These are phyloP conservation scores for Zangia roseola DNA, from an alignment of 768 basidiomycete species.

Conservation along the genomic window DNA sequence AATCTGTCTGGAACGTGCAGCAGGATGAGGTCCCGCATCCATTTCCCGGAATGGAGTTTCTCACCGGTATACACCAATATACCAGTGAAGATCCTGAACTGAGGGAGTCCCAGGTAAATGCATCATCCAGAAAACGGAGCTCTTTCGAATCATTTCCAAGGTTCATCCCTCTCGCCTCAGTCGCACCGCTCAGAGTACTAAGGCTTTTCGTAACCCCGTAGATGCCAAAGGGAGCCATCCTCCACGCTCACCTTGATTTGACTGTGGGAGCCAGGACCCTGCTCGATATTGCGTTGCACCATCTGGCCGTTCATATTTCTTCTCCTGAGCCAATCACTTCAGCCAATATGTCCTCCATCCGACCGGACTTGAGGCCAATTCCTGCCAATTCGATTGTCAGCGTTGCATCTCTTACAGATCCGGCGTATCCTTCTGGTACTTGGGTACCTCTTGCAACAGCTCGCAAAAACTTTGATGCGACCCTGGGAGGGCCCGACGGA, in stretches of 20 bases:
- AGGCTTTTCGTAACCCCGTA: conserved; percentile 20
- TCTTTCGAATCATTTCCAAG: conserved; percentile 64
- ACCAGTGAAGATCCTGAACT: neutral
- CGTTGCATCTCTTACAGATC: conserved; percentile 33
- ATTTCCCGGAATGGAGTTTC: conserved; percentile 78
- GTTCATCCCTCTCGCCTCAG: conserved; percentile 26
- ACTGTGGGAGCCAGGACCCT: conserved; percentile 57
- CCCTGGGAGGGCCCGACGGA: conserved; percentile 58
- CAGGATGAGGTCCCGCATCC: conserved; percentile 54
- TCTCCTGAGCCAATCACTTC: conserved; percentile 39
- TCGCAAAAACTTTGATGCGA: conserved; percentile 47
- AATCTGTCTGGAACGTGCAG: conserved; percentile 57
- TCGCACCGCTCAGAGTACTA: neutral
- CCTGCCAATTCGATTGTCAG: conserved; percentile 25
- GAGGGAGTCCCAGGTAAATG: conserved; percentile 39
- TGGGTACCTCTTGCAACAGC: conserved; percentile 62
- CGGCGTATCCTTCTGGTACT: conserved; percentile 39
- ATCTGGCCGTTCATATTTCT: conserved; percentile 62
- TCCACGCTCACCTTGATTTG: conserved; percentile 77
- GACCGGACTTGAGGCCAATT: conserved; percentile 56
- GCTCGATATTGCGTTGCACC: conserved; percentile 51
- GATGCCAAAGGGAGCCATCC: conserved; percentile 81
- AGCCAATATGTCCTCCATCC: conserved; percentile 38
- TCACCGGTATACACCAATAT: too few relatives aligned
- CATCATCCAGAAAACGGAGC: conserved; percentile 57